Base-by-base conservation (phyloP, 148 eudicot species). In the Cornus suecica region DNA sequence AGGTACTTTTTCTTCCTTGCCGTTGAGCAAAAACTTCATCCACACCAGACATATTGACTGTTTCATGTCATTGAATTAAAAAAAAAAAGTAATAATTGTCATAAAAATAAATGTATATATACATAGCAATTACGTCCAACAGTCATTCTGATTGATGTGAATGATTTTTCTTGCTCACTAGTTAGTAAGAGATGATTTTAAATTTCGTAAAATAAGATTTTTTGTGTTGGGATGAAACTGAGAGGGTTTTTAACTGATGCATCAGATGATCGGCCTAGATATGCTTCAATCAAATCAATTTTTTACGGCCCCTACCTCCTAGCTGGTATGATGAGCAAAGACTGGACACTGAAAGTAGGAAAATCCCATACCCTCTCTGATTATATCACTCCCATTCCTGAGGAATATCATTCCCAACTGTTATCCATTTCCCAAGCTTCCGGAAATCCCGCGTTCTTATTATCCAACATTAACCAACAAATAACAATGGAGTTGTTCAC, bases 231-330 rank as follows among this genome's bases (percentile, higher is more conserved):
- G 64, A 14, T 37, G 26, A 64, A 74, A 63, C 60, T 29, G 10
- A 26, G 9, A 37, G 27, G 10, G 41, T 32, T 23, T 78, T 32
- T 66, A 26, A 3, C 32, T 61, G 42, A 81, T 56, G 25, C 42
- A 71, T 76, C 90, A 92, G 97, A 92, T 90, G 93, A 95, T 72
- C 92, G 97, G 23, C 89, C 89, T 4, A 80, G 84, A 65, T 87
- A 71, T 83, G 84, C 89, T 66, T 82, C 97, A 0, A 78, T 90
- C 23, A 83, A 84, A 30, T 97, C 97, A 62, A 90, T 93, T 77
- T 78, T 95, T 9, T 95, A 91, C 31, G 99, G 99, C 22, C 97
- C 93, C 2, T 95, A 92, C 83, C 80, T 95, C 73, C 97, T 92
- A 10, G 97, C 85, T 48, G 99, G 97, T 72, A 81, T 88, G 20